Evolutionary conservation across 805 yeast species (phyloP), one percentile per base, ranked within the genome.

Genomic region (Candida sphagnicola): DNA sequence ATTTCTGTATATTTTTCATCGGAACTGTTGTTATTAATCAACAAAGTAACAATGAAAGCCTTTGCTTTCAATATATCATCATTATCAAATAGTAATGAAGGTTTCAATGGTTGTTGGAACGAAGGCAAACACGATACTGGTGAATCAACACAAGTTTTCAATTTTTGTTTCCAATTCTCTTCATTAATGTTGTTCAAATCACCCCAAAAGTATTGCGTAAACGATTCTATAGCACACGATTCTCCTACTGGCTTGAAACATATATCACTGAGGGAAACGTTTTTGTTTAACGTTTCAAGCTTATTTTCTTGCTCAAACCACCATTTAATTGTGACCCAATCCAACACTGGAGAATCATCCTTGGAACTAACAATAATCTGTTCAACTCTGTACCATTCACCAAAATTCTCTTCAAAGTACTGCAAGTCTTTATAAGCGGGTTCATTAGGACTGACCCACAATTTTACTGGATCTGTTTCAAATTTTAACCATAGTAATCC

Each of bases 101-200:
- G 76, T 48, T 80, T 83, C 45, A 91, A 66, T 0, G 98, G 98
- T 56, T 89, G 97, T 53, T 87, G 95, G 61, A 90, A 91, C 0
- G 81, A 62, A 0, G 99, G 98, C 28, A 91, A 64, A 55, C 99
- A 91, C 45, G 77, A 82, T 1, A 91, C 97, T 0, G 98, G 98
- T 1, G 87, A 77, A 14, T 73, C 67, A 0, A 93, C 72, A 56
- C 99, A 91, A 3, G 61, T 54, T 38, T 67, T 51, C 8, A 91
- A 54, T 38, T 74, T 65, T 2, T 53, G 45, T 29, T 67, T 54
- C 95, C 95, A 91, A 16, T 64, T 63, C 1, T 48, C 50, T 28
- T 76, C 75, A 5, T 75, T 70, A 4, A 82, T 56, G 28, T 65
- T 59, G 13, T 50, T 50, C 3, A 83, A 59, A 31, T 76, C 74